phyloP scores from a whole-genome alignment of 2,329 filamentous ascomycete species.

The Ophiostoma angusticollis region DNA sequence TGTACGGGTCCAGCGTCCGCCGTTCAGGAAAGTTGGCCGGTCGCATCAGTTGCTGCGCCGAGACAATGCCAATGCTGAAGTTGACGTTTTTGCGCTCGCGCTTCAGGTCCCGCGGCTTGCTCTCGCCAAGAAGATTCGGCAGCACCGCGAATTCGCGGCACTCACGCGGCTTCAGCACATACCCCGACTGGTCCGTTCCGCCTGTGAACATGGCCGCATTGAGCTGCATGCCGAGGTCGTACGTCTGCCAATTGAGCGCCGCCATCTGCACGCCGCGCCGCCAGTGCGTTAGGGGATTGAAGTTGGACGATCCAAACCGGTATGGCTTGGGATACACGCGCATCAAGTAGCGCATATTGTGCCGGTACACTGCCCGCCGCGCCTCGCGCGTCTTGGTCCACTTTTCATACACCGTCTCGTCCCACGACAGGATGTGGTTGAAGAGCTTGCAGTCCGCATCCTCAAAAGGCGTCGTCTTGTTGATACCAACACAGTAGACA shows the following conservation, averaged over 20 bases:
- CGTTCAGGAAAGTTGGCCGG: constrained; percentile 40
- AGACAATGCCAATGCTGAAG: constrained; percentile 81
- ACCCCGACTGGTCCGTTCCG: constrained; percentile 74
- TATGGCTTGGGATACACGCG: constrained; percentile 81
- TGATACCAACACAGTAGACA: constrained; percentile 56
- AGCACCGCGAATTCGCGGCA: constrained; percentile 59
- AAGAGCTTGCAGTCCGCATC: constrained; percentile 66
- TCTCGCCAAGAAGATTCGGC: constrained; percentile 36
- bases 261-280: constrained; percentile 94
- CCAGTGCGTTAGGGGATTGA: constrained; percentile 90
- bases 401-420: constrained; percentile 75
- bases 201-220: constrained; percentile 97
- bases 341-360: constrained; percentile 87
- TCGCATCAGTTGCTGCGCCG: constrained; percentile 86
- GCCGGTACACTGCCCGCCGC: constrained; percentile 68
- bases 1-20: constrained; percentile 75
- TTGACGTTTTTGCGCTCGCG: constrained; percentile 69
- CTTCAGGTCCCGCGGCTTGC: constrained; percentile 40
- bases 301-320: constrained; percentile 80
- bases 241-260: constrained; percentile 96
- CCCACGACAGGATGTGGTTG: constrained; percentile 94
- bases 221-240: constrained; percentile 87
- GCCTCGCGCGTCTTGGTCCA: constrained; percentile 63
- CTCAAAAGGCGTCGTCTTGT: constrained; percentile 71
- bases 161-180: constrained; percentile 83